A percentile compares a stretch with the other conserved stretches of the same genome.
phyloP scores from a whole-genome alignment of 2,329 filamentous ascomycete species.

The Nigrograna mackinnonii region DNA sequence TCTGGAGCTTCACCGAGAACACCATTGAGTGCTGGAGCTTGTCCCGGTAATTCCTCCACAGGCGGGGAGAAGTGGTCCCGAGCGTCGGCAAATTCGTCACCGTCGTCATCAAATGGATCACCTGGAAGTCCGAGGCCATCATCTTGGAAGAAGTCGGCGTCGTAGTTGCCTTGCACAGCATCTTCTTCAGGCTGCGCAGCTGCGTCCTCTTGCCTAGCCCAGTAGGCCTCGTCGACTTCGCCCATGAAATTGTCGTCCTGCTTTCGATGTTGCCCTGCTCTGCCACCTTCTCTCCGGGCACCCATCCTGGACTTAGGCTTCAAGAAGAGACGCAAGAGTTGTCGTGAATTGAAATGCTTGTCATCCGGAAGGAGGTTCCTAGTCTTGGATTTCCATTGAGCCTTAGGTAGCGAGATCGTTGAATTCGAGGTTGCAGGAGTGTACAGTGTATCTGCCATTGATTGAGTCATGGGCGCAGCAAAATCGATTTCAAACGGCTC shows the following conservation, averaged over 20 bases:
- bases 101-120: slow-evolving; percentile 67
- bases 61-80: slow-evolving; percentile 77
- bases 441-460: slow-evolving; percentile 76
- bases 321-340: slow-evolving; percentile 85
- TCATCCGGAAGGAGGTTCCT: slow-evolving; percentile 94
- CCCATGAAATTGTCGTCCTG: slow-evolving; percentile 62
- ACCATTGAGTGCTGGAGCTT: slow-evolving; percentile 24
- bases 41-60: slow-evolving; percentile 55
- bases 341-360: slow-evolving; percentile 96
- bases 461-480: slow-evolving; percentile 69
- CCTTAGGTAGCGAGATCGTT: slow-evolving; percentile 83
- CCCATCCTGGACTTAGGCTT: slow-evolving; percentile 90
- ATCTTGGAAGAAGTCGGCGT: slow-evolving; percentile 97
- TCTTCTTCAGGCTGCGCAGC: slow-evolving; percentile 56
- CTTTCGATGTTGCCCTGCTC: slow-evolving; percentile 13
- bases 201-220: slow-evolving; percentile 64
- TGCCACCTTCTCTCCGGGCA: slow-evolving; percentile 56
- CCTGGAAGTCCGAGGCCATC: slow-evolving; percentile 72
- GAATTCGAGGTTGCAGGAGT: slow-evolving; percentile 80
- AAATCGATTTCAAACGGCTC: slow-evolving; percentile 97
- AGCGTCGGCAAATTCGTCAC: slow-evolving; percentile 76
- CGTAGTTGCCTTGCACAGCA: slow-evolving; percentile 76
- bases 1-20: slow-evolving; percentile 60
- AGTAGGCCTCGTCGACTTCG: slow-evolving; percentile 94
- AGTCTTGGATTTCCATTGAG: slow-evolving; percentile 93